Conservation (phyloP, 179 eudicot genomes). For the Silene coronaria region DNA sequence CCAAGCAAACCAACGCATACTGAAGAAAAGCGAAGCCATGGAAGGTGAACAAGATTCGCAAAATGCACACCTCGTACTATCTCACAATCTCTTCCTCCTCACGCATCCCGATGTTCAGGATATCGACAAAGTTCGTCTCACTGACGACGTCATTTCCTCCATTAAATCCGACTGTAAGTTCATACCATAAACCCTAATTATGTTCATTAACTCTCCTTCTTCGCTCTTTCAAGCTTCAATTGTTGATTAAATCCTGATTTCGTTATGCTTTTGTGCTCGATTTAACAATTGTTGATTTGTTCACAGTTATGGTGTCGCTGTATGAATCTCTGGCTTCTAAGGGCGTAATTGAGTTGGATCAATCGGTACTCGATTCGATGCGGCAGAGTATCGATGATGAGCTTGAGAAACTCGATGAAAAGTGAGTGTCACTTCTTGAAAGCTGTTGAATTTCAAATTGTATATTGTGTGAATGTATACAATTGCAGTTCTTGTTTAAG, state of each 20-base stretch:
- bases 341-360: constrained; percentile 58
- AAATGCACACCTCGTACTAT: constrained; percentile 63
- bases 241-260: too few relatives aligned
- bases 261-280: neutral
- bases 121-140: constrained; percentile 75
- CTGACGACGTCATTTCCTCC: constrained; percentile 53
- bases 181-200: neutral
- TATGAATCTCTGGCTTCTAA: constrained; percentile 62
- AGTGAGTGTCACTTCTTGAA: constrained; percentile 27
- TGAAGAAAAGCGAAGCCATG: too few relatives aligned
- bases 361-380: constrained; percentile 59
- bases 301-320: constrained; percentile 65
- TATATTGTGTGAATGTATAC: neutral
- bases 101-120: constrained; percentile 72
- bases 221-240: too few relatives aligned
- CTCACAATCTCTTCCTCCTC: constrained; percentile 73
- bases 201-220: too few relatives aligned
- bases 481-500: neutral
- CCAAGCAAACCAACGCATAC: too few relatives aligned
- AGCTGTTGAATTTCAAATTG: neutral
- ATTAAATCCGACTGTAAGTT: constrained; percentile 51
- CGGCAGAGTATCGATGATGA: constrained; percentile 58
- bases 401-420: constrained; percentile 74
- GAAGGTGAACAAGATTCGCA: constrained; percentile 67
- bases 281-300: neutral